Evolutionary conservation across 495 filamentous ascomycete species (phyloP).

Genomic region (Aspergillus diversus): DNA sequence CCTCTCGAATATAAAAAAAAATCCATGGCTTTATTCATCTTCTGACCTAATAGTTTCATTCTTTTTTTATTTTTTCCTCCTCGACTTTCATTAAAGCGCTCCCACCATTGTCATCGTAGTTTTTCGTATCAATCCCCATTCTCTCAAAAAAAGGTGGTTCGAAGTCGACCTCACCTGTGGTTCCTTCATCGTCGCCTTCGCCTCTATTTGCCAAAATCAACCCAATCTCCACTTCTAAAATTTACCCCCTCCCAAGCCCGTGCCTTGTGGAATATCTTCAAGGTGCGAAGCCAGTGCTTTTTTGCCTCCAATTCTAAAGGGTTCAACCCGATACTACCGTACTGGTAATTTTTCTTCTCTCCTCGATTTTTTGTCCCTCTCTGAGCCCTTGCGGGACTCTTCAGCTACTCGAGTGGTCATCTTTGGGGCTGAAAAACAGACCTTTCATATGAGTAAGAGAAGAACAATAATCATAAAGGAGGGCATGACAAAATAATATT

Average conservation of each 20-base stretch:
- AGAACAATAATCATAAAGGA: neutral
- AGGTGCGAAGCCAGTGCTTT: neutral
- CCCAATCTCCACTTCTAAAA: slow-evolving; percentile 4
- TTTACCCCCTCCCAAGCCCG: neutral
- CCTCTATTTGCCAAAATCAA: neutral
- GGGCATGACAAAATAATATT: neutral
- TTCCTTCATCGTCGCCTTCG: neutral
- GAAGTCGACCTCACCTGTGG: neutral
- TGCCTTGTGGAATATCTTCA: slow-evolving; percentile 1
- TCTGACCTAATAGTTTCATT: neutral
- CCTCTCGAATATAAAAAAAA: neutral
- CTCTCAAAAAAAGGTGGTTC: neutral
- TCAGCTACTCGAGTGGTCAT: neutral
- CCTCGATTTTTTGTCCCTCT: no score
- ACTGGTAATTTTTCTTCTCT: slow-evolving; percentile 1
- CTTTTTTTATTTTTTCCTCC: neutral
- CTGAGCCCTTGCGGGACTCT: slow-evolving; percentile 1
- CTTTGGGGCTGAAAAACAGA: neutral
- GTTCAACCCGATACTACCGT: neutral
- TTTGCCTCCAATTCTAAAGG: neutral
- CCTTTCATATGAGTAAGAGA: neutral
- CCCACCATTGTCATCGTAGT: neutral
- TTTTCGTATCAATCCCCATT: slow-evolving; percentile 3
- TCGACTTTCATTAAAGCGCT: neutral
- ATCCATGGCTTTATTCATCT: slow-evolving; percentile 3